Percentiles rank a stretch among this genome's conserved stretches.
Evolutionary conservation across 2,329 filamentous ascomycete species (phyloP).

Genomic region (Alternaria rosae): DNA sequence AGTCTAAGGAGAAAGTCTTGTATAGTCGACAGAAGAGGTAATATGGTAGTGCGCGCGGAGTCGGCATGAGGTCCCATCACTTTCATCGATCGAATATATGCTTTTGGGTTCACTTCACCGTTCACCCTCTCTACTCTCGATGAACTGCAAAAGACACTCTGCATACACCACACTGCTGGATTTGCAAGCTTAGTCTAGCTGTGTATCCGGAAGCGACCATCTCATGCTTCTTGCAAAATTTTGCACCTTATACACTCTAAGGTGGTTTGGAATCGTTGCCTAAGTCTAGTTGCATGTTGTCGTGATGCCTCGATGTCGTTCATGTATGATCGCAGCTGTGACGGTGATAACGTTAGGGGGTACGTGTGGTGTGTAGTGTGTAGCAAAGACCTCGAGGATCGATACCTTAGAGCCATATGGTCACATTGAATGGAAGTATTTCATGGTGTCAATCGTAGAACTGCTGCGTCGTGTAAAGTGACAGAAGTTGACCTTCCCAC

Average conservation of each 20-base stretch:
- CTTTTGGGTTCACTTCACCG: background rate
- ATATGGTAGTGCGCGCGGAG: background rate
- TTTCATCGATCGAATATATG: background rate
- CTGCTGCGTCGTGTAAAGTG: too few species aligned
- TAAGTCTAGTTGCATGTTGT: background rate
- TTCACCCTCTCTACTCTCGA: background rate
- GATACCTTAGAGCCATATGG: too few species aligned
- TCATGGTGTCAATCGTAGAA: too few species aligned
- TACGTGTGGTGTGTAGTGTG: background rate
- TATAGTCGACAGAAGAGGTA: background rate
- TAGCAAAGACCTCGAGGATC: too few species aligned
- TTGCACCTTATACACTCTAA: background rate
- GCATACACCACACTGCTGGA: background rate
- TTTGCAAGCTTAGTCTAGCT: background rate
- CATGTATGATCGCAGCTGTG: background rate
- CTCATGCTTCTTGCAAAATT: background rate
- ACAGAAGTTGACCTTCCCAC: background rate
- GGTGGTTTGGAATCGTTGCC: background rate
- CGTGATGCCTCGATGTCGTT: background rate
- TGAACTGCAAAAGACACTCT: background rate
- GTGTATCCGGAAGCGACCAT: accelerated
- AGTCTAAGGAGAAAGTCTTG: background rate
- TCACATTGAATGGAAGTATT: too few species aligned
- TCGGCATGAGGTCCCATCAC: background rate
- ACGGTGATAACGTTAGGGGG: background rate